Percentiles rank a stretch among this genome's conserved stretches.
phyloP scores from a whole-genome alignment of 305 asterid genomes.

The Fraxinus platypoda region DNA sequence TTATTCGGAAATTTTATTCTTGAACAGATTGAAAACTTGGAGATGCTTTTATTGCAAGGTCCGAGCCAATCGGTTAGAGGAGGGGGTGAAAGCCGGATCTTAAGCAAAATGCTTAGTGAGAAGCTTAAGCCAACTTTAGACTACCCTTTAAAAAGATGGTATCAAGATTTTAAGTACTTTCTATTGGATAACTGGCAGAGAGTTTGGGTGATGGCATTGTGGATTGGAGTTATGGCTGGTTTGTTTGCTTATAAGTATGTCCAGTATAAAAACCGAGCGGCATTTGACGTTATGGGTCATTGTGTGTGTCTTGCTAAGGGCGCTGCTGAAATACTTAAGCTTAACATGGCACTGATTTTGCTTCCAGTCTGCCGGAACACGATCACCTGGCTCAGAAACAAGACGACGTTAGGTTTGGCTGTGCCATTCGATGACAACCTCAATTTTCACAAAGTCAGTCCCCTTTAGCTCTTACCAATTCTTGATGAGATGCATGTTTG shows the following conservation, averaged over 20 bases:
- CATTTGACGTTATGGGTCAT: constrained; percentile 61
- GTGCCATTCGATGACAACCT: constrained; percentile 91
- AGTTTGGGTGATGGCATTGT: constrained; percentile 72
- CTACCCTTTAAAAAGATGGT: constrained; percentile 39
- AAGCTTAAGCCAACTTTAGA: constrained; percentile 54
- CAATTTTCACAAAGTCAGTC: constrained; percentile 80
- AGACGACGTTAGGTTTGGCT: constrained; percentile 65
- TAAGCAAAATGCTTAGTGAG: constrained; percentile 70
- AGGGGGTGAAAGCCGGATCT: constrained; percentile 66
- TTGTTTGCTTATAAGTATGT: constrained; percentile 69
- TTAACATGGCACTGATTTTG: constrained; percentile 83
- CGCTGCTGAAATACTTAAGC: constrained; percentile 83
- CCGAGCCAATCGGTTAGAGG: constrained; percentile 60
- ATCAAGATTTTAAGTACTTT: constrained; percentile 49
- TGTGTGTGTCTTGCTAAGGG: constrained; percentile 91
- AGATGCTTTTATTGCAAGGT: constrained; percentile 85
- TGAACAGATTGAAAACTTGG: constrained; percentile 76
- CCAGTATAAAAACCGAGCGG: constrained; percentile 57
- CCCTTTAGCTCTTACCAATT: neutral
- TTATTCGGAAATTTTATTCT: neutral
- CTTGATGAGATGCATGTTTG: neutral
- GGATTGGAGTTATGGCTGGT: constrained; percentile 73
- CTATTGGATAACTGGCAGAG: constrained; percentile 73
- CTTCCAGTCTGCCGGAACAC: constrained; percentile 85
- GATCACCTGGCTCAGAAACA: constrained; percentile 87